phyloP scores from a whole-genome alignment of 2,329 filamentous ascomycete genomes.

The Cordyceps javanica region DNA sequence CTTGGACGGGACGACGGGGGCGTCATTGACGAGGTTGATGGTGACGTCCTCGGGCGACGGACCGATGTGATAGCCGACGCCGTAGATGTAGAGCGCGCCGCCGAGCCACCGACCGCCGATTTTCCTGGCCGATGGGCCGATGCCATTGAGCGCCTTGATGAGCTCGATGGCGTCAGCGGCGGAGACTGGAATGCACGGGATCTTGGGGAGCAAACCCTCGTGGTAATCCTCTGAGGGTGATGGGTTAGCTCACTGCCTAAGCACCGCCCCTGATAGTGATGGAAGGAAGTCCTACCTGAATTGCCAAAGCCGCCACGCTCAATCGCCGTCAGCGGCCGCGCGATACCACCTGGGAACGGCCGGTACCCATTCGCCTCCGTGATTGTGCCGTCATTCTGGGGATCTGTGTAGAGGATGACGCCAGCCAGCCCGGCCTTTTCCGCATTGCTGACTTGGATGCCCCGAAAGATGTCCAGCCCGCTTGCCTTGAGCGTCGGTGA shows the following conservation, averaged over 20 bases:
- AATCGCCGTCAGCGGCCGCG: constrained; percentile 20
- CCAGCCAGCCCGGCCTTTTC: constrained; percentile 81
- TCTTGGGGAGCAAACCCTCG: constrained; percentile 59
- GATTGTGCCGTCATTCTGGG: constrained; percentile 73
- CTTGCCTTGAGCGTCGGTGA: constrained; percentile 59
- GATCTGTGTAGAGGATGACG: constrained; percentile 73
- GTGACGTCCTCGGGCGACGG: constrained; percentile 46
- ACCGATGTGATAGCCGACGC: constrained; percentile 37
- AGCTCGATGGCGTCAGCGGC: constrained; percentile 71
- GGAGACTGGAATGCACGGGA: constrained; percentile 77
- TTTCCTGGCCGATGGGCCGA: constrained; percentile 61
- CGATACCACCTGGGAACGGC: constrained; percentile 51
- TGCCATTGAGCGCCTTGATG: constrained; percentile 69
- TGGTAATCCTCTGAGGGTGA: background rate
- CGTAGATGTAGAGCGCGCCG: constrained; percentile 33
- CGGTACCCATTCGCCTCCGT: constrained; percentile 68
- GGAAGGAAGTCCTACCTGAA: constrained; percentile 74
- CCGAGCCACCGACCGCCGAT: constrained; percentile 57
- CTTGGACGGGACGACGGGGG: constrained; percentile 39
- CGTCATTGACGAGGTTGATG: constrained; percentile 60
- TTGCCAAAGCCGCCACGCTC: constrained; percentile 57
- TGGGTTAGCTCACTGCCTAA: constrained; percentile 16
- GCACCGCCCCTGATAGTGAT: constrained; percentile 62
- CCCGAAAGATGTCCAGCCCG: constrained; percentile 53
- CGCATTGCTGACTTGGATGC: constrained; percentile 76